Base-by-base conservation (phyloP, 169 alveolate genomes). In the Cystoisospora suis region DNA sequence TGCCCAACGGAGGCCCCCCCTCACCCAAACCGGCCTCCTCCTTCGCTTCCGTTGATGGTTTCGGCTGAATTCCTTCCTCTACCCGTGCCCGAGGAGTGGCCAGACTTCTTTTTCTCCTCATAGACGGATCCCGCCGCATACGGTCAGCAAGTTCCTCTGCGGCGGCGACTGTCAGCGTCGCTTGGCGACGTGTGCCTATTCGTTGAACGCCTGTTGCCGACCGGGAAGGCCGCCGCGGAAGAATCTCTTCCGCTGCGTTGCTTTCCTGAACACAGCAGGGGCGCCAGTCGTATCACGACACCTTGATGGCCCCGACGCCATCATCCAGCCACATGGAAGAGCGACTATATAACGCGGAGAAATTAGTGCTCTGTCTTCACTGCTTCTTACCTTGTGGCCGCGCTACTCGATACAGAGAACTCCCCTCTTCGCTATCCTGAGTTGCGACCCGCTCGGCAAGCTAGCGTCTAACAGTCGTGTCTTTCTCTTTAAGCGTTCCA, bases 91-190 rank as follows among this genome's bases (percentile, higher is more conserved):
- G 75, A 4, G 83, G 53, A 40, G 58, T 40, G 58, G 45, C 17
- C 27, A 38, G 29, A 56, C 83, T 72, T 53, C 56, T n/a, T 38
- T 38, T n/a, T 53, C 42, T 34, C 83, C 15, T 4, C 83, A 72
- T 46, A 17, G 47, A 27, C 32, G 49, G 58, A 15, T 53, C 23
- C 29, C 45, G 49, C 58, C 53, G 3, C 83, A 72, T 72, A 7
- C 32, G 56, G 7, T 40, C 34, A 29, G 83, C 83, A 34, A 72
- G 83, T 29, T 5, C 32, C 56, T 72, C 58, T 6, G 83, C 83
- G 3, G 83, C 83, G 15, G 36, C 83, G 56, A 72, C 83, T 12
- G 83, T 72, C 83, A 72, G 32, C 4, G 83, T 72, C 29, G 77
- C 12, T 17, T 65, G 44, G n/a, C 61, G 9, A 44, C 77, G 42